A percentile compares a stretch with the other conserved stretches of the same genome.
phyloP scores from a whole-genome alignment of 768 basidiomycete species.

The Boletus sp. region DNA sequence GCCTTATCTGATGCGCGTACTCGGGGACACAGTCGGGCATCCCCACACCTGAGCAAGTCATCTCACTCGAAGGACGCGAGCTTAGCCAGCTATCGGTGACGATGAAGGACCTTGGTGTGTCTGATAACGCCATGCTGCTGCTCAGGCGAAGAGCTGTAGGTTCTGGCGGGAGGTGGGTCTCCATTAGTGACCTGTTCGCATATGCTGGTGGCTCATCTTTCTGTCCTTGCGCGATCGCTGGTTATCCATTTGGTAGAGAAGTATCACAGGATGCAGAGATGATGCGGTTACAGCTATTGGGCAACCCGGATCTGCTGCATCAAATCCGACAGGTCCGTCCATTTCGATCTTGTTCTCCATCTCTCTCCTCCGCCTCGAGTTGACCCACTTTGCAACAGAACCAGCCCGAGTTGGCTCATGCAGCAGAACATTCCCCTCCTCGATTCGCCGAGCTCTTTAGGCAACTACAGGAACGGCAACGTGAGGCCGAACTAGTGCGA shows the following conservation, averaged over 20 bases:
- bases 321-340: slow-evolving; percentile 59
- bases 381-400: slow-evolving; percentile 38
- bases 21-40: slow-evolving; percentile 60
- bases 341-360: background rate
- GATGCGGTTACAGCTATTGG: slow-evolving; percentile 85
- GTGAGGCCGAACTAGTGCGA: slow-evolving; percentile 49
- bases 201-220: background rate
- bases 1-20: background rate
- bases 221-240: background rate
- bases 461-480: slow-evolving; percentile 55
- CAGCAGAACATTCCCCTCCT: slow-evolving; percentile 61
- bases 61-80: slow-evolving; percentile 65
- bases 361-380: background rate
- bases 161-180: slow-evolving; percentile 40
- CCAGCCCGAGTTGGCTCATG: slow-evolving; percentile 78
- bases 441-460: slow-evolving; percentile 74
- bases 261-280: slow-evolving; percentile 83
- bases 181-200: background rate
- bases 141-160: slow-evolving; percentile 57
- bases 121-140: slow-evolving; percentile 59
- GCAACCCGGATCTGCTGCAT: slow-evolving; percentile 76
- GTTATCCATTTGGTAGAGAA: slow-evolving; percentile 38
- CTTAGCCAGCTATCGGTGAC: slow-evolving; percentile 65
- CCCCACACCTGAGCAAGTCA: slow-evolving; percentile 65
- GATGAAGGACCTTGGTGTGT: slow-evolving; percentile 60